Conservation (phyloP, 2,329 filamentous ascomycete species). For the Penicillium palitans region DNA sequence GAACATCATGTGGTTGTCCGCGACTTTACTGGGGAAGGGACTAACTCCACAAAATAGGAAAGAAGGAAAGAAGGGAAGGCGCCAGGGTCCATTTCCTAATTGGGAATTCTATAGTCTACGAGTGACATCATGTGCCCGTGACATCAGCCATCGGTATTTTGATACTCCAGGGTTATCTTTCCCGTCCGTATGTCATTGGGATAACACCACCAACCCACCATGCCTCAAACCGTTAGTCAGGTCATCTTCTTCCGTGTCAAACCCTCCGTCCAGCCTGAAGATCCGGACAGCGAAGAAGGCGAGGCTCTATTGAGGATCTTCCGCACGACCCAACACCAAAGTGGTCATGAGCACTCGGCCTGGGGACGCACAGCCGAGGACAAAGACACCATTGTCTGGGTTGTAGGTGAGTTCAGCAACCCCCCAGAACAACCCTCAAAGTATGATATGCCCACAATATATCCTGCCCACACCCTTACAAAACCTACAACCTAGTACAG, state of each 20-base stretch:
- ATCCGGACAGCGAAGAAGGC: constrained; percentile 37
- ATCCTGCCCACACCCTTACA: background rate
- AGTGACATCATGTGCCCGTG: constrained; percentile 3
- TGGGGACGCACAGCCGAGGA: constrained; percentile 44
- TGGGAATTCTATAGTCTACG: background rate
- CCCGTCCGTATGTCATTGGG: background rate
- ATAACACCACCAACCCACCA: constrained; percentile 10
- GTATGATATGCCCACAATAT: background rate
- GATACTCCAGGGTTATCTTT: background rate
- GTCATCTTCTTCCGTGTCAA: constrained; percentile 42
- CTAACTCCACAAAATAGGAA: background rate
- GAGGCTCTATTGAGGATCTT: constrained; percentile 31
- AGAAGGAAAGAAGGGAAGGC: background rate
- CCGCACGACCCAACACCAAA: constrained; percentile 33
- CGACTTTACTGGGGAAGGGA: background rate
- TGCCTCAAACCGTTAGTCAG: constrained; percentile 34
- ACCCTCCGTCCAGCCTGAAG: constrained; percentile 40
- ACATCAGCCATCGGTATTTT: constrained; percentile 4
- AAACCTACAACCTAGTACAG: background rate
- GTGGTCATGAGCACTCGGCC: constrained; percentile 35
- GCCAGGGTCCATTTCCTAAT: background rate
- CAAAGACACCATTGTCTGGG: constrained; percentile 38
- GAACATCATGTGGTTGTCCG: background rate
- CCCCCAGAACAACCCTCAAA: background rate
- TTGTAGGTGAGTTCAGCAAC: constrained; percentile 33